phyloP scores from a whole-genome alignment of 2,329 filamentous ascomycete genomes.

The Talaromyces sp. region DNA sequence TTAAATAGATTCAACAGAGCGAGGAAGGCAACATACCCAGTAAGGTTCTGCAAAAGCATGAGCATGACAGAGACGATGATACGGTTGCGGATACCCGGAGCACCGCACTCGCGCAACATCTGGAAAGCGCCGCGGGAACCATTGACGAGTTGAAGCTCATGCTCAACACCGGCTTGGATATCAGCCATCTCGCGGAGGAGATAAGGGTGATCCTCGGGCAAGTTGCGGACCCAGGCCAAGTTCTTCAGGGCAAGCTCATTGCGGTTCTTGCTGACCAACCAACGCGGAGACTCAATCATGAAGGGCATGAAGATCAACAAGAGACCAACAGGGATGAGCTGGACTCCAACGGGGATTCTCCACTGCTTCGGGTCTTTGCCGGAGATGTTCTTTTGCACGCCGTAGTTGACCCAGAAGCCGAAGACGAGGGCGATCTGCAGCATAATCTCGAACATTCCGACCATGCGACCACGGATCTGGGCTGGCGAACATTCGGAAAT shows the following conservation, averaged over 20 bases:
- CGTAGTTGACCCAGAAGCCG: constrained; percentile 54
- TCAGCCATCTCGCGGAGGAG: constrained; percentile 52
- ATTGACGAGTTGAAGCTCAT: background rate
- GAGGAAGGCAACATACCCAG: background rate
- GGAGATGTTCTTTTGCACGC: constrained; percentile 35
- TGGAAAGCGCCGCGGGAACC: constrained; percentile 1
- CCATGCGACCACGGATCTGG: constrained; percentile 57
- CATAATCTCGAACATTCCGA: constrained; percentile 60
- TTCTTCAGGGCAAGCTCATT: constrained; percentile 60
- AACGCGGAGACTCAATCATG: constrained; percentile 64
- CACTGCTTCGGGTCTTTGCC: constrained; percentile 50
- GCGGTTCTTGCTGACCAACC: constrained; percentile 63
- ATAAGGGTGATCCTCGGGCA: constrained; percentile 52
- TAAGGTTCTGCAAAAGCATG: constrained; percentile 10
- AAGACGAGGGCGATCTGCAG: constrained; percentile 45
- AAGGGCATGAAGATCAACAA: constrained; percentile 60
- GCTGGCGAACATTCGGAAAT: constrained; percentile 59
- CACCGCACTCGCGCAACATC: constrained; percentile 2
- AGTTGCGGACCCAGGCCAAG: constrained; percentile 55
- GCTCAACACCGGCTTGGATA: constrained; percentile 24
- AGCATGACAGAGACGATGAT: constrained; percentile 4
- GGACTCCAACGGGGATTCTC: constrained; percentile 61
- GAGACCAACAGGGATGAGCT: constrained; percentile 60
- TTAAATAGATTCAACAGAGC: background rate
- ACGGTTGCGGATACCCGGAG: constrained; percentile 6